These are phyloP conservation scores for Nemophila menziesii DNA, from an alignment of 257 asterid genomes.

Conservation along the genomic window DNA sequence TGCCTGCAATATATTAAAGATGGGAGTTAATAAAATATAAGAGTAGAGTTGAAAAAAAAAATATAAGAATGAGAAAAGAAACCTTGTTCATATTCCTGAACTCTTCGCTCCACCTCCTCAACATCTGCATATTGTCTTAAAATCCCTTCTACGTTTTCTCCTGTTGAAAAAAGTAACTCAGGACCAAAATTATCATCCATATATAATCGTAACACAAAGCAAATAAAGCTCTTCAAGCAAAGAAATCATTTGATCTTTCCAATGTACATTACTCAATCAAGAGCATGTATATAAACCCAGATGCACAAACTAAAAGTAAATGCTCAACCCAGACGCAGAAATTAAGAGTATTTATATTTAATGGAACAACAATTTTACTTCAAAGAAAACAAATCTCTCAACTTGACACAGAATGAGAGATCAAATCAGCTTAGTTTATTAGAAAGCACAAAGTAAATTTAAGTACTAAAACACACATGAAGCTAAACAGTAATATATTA, in stretches of 20 bases:
- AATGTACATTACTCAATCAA: no score
- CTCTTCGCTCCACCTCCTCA: constrained; percentile 78
- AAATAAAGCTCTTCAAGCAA: not conserved
- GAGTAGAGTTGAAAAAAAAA: constrained; percentile 1
- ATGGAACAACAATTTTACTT: not conserved
- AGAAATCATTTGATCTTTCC: not conserved
- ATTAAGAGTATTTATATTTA: no score
- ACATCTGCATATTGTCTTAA: constrained; percentile 80
- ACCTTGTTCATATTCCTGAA: constrained; percentile 88
- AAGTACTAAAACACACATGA: not conserved
- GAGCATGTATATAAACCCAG: no score
- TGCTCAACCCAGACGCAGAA: not conserved
- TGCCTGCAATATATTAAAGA: no score
- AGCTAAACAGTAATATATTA: no score
- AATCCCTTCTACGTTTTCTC: constrained; percentile 59
- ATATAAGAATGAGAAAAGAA: not conserved
- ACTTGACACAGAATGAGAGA: not conserved
- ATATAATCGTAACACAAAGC: no score
- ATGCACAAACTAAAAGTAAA: not conserved
- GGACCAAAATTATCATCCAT: not conserved
- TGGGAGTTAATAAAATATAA: no score
- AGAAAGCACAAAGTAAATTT: not conserved
- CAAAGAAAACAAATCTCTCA: not conserved
- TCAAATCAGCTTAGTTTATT: not conserved
- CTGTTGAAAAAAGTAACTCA: not conserved